Percentiles rank a stretch among this genome's conserved stretches.
These are phyloP conservation scores for Aspergillus coremiiformis DNA, from an alignment of 495 filamentous ascomycete species.

Conservation along the genomic window DNA sequence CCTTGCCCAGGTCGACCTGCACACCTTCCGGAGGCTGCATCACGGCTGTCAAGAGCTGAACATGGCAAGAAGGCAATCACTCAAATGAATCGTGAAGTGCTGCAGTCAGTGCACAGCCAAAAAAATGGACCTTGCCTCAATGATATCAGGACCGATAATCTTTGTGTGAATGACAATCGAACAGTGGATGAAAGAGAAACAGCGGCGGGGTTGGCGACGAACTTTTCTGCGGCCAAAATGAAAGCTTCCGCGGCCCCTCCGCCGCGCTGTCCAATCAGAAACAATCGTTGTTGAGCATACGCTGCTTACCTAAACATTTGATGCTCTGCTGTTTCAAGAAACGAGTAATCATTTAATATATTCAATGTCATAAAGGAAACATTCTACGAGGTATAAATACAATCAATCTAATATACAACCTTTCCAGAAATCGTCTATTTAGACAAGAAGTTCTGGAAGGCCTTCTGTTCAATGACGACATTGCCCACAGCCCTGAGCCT, in stretches of 20 bases:
- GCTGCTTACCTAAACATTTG: neutral
- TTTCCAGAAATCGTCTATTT: conserved; percentile 35
- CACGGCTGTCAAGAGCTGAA: conserved; percentile 31
- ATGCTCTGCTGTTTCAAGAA: neutral
- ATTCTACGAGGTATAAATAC: neutral
- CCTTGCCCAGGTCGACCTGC: conserved; percentile 58
- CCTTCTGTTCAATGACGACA: conserved; percentile 86
- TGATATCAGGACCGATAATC: too few species aligned
- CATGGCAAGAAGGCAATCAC: conserved; percentile 36
- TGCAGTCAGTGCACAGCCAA: conserved; percentile 1
- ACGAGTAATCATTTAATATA: neutral
- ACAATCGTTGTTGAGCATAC: neutral
- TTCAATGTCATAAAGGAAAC: neutral
- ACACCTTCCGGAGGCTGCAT: conserved; percentile 45
- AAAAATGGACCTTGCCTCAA: neutral
- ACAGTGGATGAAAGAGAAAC: conserved; percentile 10
- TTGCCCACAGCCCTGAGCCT: conserved; percentile 64
- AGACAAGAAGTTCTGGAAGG: conserved; percentile 83
- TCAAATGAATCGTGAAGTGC: conserved; percentile 16
- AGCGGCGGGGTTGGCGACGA: conserved; percentile 27
- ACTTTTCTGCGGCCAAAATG: conserved; percentile 19
- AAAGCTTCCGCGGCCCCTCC: conserved; percentile 13
- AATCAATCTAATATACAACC: conserved; percentile 9
- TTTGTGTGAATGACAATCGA: neutral
- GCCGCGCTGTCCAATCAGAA: conserved; percentile 15